Evolutionary conservation across 2,329 filamentous ascomycete species (phyloP).

Genomic region (Truncatella angustata): DNA sequence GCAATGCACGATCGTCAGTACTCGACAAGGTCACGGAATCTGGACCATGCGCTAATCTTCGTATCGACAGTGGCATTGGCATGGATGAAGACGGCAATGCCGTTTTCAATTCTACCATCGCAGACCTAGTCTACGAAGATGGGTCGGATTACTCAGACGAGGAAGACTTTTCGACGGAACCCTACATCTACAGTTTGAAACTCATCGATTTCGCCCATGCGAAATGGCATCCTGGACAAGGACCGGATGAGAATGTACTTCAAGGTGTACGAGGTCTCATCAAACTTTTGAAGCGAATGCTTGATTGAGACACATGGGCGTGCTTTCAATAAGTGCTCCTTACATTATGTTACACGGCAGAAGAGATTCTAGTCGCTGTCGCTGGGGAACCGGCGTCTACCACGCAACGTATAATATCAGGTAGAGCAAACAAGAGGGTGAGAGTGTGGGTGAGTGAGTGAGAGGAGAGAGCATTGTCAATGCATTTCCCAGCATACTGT

Average conservation of each 20-base stretch:
- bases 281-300: constrained; percentile 68
- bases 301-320: constrained; percentile 23
- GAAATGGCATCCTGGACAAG: constrained; percentile 74
- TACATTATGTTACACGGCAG: too few species aligned
- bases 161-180: constrained; percentile 48
- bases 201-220: constrained; percentile 98
- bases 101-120: constrained; percentile 3
- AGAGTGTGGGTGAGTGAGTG: too few species aligned
- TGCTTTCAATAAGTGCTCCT: background rate
- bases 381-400: too few species aligned
- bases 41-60: constrained; percentile 31
- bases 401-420: too few species aligned
- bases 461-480: too few species aligned
- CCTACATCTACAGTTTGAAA: constrained; percentile 71
- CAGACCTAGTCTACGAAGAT: constrained; percentile 27
- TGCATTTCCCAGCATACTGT: too few species aligned
- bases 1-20: constrained; percentile 31
- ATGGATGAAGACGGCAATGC: constrained; percentile 41
- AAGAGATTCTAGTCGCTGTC: too few species aligned
- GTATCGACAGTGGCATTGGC: constrained; percentile 56
- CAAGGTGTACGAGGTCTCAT: constrained; percentile 70
- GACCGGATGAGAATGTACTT: constrained; percentile 82
- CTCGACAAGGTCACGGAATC: constrained; percentile 21
- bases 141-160: constrained; percentile 49
- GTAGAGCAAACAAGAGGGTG: too few species aligned